Evolutionary conservation across 140 eudicot species (phyloP).

Genomic region (Artemisia princeps): DNA sequence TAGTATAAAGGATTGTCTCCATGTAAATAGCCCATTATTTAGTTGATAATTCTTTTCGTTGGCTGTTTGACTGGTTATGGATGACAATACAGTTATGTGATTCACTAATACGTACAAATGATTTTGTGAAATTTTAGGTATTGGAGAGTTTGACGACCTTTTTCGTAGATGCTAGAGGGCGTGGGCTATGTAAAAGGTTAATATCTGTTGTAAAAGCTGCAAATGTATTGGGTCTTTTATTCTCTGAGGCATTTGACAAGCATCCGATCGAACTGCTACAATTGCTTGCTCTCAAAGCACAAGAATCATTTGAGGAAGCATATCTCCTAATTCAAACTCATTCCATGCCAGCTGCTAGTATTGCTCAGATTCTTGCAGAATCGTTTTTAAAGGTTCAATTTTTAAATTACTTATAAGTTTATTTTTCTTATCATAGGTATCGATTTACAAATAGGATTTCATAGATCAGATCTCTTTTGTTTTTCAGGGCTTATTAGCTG

Average conservation of each 20-base stretch:
- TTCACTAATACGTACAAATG: slow-evolving; percentile 8
- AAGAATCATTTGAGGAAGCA: slow-evolving; percentile 92
- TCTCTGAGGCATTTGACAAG: slow-evolving; percentile 82
- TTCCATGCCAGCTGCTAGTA: slow-evolving; percentile 81
- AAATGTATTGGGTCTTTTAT: slow-evolving; percentile 68
- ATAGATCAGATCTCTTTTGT: slow-evolving; percentile 6
- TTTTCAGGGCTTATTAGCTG: slow-evolving; percentile 85
- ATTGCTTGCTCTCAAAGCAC: slow-evolving; percentile 91
- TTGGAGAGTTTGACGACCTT: slow-evolving; percentile 56
- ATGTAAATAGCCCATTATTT: too few relatives aligned
- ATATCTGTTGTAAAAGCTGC: slow-evolving; percentile 85
- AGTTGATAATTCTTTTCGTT: too few relatives aligned
- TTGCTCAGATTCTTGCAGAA: slow-evolving; percentile 89
- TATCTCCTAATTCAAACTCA: slow-evolving; percentile 75
- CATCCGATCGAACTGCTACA: slow-evolving; percentile 79
- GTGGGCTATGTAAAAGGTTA: slow-evolving; percentile 80
- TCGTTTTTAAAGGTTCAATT: slow-evolving; percentile 69
- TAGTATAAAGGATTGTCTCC: too few relatives aligned
- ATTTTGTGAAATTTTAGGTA: slow-evolving; percentile 39
- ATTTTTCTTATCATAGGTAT: slow-evolving; percentile 11
- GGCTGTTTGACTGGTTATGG: too few relatives aligned
- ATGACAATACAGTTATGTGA: not conserved
- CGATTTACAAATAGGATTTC: not conserved
- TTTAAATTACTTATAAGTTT: not conserved
- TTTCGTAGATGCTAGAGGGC: slow-evolving; percentile 72